Conservation (phyloP, 2,329 filamentous ascomycete genomes). For the Colletotrichum noveboracense region DNA sequence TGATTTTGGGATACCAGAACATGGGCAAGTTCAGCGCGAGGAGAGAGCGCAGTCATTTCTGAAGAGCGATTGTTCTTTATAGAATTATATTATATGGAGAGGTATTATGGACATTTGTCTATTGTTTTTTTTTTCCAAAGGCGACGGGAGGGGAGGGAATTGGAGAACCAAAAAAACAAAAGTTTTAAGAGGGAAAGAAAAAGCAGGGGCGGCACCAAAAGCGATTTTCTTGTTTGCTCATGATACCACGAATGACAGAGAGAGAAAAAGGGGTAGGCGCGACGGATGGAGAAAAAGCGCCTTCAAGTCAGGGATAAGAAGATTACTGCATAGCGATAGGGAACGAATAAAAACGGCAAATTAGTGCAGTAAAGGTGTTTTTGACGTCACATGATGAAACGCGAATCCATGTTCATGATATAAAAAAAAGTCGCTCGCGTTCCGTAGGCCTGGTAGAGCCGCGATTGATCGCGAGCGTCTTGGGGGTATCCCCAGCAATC, state of each 20-base stretch:
- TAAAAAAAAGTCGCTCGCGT: not conserved
- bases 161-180: not conserved
- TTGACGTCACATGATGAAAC: not conserved
- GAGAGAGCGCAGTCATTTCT: not conserved
- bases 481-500: not conserved
- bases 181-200: not conserved
- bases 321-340: not conserved
- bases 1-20: not conserved
- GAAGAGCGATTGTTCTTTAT: not conserved
- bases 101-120: not conserved
- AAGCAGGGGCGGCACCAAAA: conserved; percentile 14
- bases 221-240: conserved; percentile 19
- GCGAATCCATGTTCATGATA: not conserved
- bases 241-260: conserved; percentile 16
- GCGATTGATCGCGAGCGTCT: not conserved
- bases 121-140: not conserved
- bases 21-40: not conserved
- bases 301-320: not conserved
- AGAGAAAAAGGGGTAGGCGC: not conserved
- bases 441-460: not conserved
- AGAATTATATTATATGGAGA: not conserved
- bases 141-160: not conserved
- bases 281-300: not conserved
- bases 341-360: not conserved
- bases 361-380: not conserved